A percentile compares a stretch with the other conserved stretches of the same genome.
Conservation (phyloP, 2,329 filamentous ascomycete species). For the Rutstroemia sp. region DNA sequence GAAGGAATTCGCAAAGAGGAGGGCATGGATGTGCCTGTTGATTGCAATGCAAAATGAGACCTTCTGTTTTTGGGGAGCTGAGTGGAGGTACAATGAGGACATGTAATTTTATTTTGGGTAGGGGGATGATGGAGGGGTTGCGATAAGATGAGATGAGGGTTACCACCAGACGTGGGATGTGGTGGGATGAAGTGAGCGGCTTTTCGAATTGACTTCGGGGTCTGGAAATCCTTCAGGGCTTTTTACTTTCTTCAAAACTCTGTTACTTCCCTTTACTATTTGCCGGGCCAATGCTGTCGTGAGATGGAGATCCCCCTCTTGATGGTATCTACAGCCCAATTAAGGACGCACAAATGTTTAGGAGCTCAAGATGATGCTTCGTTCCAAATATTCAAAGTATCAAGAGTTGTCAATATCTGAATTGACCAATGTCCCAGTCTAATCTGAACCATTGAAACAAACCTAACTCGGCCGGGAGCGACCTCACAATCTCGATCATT, state of each 20-base stretch:
- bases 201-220: background rate
- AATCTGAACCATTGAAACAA: background rate
- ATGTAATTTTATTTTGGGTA: constrained; percentile 3
- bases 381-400: background rate
- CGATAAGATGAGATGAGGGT: constrained; percentile 5
- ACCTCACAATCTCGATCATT: background rate
- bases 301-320: too few relatives aligned
- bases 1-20: background rate
- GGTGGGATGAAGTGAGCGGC: background rate
- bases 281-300: too few relatives aligned
- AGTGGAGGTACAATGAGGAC: background rate
- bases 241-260: background rate
- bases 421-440: background rate
- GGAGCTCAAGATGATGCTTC: background rate
- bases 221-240: background rate
- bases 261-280: too few relatives aligned
- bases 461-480: background rate
- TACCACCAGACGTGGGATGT: background rate
- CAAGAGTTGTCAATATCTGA: background rate
- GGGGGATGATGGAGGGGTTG: constrained; percentile 1
- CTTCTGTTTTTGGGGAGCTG: constrained; percentile 4
- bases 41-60: background rate
- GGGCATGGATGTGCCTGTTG: background rate
- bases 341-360: too few relatives aligned
- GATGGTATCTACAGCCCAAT: too few relatives aligned